Percentiles rank a stretch among this genome's conserved stretches.
These are phyloP conservation scores for Daldinia vernicosa DNA, from an alignment of 495 filamentous ascomycete genomes.

Conservation along the genomic window DNA sequence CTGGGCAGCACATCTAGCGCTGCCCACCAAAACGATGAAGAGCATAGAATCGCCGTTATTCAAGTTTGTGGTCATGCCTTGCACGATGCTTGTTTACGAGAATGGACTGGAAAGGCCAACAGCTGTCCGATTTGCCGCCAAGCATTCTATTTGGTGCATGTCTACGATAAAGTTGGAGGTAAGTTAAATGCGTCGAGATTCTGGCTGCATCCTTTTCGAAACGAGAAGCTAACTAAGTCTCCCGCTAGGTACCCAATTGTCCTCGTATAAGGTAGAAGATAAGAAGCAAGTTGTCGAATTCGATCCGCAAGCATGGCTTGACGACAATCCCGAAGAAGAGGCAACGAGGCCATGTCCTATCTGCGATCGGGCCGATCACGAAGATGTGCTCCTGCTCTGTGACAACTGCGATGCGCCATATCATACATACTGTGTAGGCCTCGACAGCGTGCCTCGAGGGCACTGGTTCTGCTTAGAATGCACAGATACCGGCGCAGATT, in stretches of 20 bases:
- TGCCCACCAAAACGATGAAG: constrained; percentile 36
- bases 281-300: constrained; percentile 90
- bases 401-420: constrained; percentile 85
- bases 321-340: constrained; percentile 72
- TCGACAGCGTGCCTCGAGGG: constrained; percentile 74
- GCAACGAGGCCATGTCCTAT: constrained; percentile 77
- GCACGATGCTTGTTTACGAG: constrained; percentile 88
- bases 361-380: constrained; percentile 77
- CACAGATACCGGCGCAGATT: constrained; percentile 48
- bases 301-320: constrained; percentile 80
- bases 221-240: constrained; percentile 33
- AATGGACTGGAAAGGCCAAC: constrained; percentile 95
- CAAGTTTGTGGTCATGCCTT: constrained; percentile 84
- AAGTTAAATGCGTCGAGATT: constrained; percentile 48
- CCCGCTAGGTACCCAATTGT: constrained; percentile 71
- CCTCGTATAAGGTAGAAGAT: constrained; percentile 86
- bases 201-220: constrained; percentile 10
- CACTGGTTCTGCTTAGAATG: constrained; percentile 89
- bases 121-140: constrained; percentile 96
- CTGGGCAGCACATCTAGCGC: constrained; percentile 49
- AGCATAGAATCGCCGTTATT: constrained; percentile 59
- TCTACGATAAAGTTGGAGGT: constrained; percentile 81
- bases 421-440: constrained; percentile 87
- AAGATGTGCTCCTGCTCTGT: constrained; percentile 84
- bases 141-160: constrained; percentile 87